phyloP scores from a whole-genome alignment of 306 rosid genomes.

The Mimosa pudica region DNA sequence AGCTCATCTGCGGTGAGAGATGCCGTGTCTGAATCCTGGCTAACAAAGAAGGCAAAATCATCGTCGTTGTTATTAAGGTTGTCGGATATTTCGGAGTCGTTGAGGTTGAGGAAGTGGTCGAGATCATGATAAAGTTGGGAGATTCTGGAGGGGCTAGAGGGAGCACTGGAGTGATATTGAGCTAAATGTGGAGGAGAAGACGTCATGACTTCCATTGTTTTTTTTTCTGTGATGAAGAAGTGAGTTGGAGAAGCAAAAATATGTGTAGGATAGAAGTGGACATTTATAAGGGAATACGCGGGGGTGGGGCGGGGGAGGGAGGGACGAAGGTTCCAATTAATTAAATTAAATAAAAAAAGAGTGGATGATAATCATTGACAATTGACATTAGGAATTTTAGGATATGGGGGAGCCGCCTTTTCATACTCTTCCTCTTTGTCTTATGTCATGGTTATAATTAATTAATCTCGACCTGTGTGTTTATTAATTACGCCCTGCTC shows the following conservation, averaged over 20 bases:
- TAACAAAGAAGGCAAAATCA: slow-evolving; percentile 65
- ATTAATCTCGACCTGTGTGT: background rate
- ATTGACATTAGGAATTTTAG: background rate
- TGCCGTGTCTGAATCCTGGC: slow-evolving; percentile 38
- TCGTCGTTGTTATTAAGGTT: background rate
- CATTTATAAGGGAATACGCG: background rate
- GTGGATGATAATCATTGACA: background rate
- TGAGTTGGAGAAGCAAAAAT: background rate
- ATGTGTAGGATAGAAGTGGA: background rate
- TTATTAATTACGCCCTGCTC: background rate
- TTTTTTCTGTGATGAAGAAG: background rate
- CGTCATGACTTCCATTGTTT: slow-evolving; percentile 51
- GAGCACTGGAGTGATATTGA: slow-evolving; percentile 66
- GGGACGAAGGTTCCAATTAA: background rate
- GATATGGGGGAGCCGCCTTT: slow-evolving; percentile 26
- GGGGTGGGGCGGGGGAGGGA: slow-evolving; percentile 10
- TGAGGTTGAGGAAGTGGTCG: slow-evolving; percentile 31
- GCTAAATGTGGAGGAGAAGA: slow-evolving; percentile 57
- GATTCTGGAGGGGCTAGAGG: slow-evolving; percentile 66
- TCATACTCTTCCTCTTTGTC: background rate
- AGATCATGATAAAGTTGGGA: slow-evolving; percentile 46
- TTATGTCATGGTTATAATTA: too few species aligned
- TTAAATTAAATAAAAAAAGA: background rate
- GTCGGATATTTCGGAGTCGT: background rate
- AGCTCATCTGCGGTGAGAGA: slow-evolving; percentile 87